These are phyloP conservation scores for Cicer chorassanicum DNA, from an alignment of 306 rosid genomes.

Conservation along the genomic window DNA sequence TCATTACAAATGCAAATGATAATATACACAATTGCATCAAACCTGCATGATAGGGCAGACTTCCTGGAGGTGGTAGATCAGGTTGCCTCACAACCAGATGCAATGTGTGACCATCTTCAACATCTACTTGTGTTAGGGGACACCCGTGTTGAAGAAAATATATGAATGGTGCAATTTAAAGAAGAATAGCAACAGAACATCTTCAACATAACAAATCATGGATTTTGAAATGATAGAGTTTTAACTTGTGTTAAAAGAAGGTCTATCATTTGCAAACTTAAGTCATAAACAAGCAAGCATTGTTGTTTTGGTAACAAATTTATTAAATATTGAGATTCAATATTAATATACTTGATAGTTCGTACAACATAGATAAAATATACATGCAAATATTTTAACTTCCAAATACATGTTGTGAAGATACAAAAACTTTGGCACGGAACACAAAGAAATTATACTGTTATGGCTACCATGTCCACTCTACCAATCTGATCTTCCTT, in stretches of 20 bases:
- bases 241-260: conserved; percentile 13
- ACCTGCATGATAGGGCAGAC: conserved; percentile 74
- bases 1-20: conserved; percentile 34
- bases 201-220: conserved; percentile 15
- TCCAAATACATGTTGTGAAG: conserved; percentile 9
- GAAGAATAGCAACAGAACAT: conserved; percentile 34
- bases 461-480: conserved; percentile 4
- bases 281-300: conserved; percentile 34
- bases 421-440: conserved; percentile 23
- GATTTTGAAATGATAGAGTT: conserved; percentile 9
- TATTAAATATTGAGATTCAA: conserved; percentile 19
- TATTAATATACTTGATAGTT: conserved; percentile 1
- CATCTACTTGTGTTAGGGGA: conserved; percentile 77
- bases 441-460: conserved; percentile 33
- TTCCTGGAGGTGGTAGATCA: conserved; percentile 62
- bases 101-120: conserved; percentile 99
- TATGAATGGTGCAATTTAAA: conserved; percentile 32
- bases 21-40: conserved; percentile 30
- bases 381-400: conserved; percentile 15
- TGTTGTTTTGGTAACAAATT: conserved; percentile 32
- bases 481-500: conserved; percentile 18
- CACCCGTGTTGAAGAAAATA: conserved; percentile 41
- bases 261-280: conserved; percentile 25
- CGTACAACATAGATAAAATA: conserved; percentile 19
- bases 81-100: conserved; percentile 96